phyloP scores from a whole-genome alignment of 257 asterid species.

The Dorcoceras hygrometricum region DNA sequence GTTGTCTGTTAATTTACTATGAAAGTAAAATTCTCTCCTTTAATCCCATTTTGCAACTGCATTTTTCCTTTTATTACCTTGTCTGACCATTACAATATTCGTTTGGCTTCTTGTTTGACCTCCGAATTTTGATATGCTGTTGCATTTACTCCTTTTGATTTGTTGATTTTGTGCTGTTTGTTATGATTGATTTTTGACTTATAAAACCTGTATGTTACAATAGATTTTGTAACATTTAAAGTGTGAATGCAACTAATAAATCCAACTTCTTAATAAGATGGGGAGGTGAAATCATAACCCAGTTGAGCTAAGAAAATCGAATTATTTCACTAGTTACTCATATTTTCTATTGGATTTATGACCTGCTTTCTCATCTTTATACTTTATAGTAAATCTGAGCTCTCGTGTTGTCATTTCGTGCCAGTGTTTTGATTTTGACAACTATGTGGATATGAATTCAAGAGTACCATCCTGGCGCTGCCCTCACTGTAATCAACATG shows the following conservation, averaged over 20 bases:
- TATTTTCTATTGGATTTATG: slow-evolving; percentile 13
- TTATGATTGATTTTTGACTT: neutral
- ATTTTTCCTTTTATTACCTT: too few relatives aligned
- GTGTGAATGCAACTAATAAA: slow-evolving; percentile 13
- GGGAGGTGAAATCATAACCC: slow-evolving; percentile 16
- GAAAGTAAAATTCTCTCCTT: neutral
- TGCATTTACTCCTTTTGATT: slow-evolving; percentile 11
- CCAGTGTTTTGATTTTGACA: slow-evolving; percentile 86
- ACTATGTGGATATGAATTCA: slow-evolving; percentile 72
- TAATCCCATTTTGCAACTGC: neutral
- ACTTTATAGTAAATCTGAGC: neutral
- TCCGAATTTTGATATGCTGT: neutral
- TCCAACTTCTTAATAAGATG: slow-evolving; percentile 12
- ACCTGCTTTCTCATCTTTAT: slow-evolving; percentile 3
- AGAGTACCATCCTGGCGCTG: slow-evolving; percentile 96
- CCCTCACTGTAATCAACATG: slow-evolving; percentile 78
- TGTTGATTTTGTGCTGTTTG: neutral
- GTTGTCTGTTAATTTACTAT: neutral
- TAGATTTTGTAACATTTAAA: slow-evolving; percentile 9
- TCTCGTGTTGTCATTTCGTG: slow-evolving; percentile 14
- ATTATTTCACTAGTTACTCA: slow-evolving; percentile 14
- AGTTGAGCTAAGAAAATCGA: slow-evolving; percentile 11
- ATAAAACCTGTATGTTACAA: neutral
- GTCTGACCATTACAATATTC: neutral
- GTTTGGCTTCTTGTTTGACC: neutral